These are phyloP conservation scores for Aspergillus avenaceus DNA, from an alignment of 495 filamentous ascomycete species.

Conservation along the genomic window DNA sequence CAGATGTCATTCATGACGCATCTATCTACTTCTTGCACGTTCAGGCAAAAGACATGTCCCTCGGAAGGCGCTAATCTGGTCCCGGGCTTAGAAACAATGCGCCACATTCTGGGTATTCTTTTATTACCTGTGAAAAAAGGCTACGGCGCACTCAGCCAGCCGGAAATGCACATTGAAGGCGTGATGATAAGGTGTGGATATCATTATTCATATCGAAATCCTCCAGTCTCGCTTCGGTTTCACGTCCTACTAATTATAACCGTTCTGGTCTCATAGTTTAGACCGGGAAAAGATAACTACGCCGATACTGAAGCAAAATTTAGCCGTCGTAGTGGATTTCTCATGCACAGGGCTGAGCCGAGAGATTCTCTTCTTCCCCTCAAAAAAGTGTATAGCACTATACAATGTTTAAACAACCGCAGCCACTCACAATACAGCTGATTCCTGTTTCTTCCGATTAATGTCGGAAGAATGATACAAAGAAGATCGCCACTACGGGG, in stretches of 20 bases:
- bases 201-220: no score
- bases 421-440: conserved; percentile 19
- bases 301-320: not conserved
- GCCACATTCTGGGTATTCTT: not conserved
- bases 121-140: not conserved
- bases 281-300: not conserved
- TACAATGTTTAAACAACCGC: conserved; percentile 5
- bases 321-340: not conserved
- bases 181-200: no score
- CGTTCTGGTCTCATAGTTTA: no score
- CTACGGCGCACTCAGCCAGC: not conserved
- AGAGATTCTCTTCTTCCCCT: not conserved
- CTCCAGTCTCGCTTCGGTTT: no score
- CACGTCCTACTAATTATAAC: no score
- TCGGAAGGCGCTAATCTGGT: not conserved
- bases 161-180: not conserved
- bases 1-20: not conserved
- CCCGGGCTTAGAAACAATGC: not conserved
- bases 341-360: conserved; percentile 31
- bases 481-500: not conserved
- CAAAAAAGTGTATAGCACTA: no score
- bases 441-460: conserved; percentile 39
- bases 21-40: not conserved
- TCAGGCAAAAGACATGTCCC: not conserved
- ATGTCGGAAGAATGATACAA: conserved; percentile 3